Base-by-base conservation (phyloP, 1,284 basidiomycete genomes). In the Rhodotorula sp. region DNA sequence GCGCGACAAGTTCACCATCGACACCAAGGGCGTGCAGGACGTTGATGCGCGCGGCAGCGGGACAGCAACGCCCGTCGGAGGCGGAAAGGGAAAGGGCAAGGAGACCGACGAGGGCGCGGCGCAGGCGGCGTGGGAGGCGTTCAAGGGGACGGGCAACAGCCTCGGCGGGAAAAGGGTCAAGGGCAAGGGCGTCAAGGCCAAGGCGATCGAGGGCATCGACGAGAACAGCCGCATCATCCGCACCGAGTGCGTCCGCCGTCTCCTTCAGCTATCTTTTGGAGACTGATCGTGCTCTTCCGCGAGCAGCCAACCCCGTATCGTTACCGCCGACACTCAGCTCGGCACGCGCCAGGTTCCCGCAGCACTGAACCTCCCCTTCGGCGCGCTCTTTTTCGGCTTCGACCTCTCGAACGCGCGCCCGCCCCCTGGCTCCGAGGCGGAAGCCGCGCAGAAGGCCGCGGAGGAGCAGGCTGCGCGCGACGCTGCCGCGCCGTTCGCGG, bases 1-100 rank as follows among this genome's bases (percentile, higher is more conserved):
- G 96, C 95, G 96, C 0, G 91, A 91, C 64, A 98, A 97, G 83
- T 87, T 98, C 67, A 94, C 94, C 81, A 98, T 99, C 73, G 94
- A 99, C 80, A 83, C 81, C 22, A 78, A 78, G 13, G 80, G 81
- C 17, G 82, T 81, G 34, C 83, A 81, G 29, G 81, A 81, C 4
- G 77, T 79, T 7, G 73, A 78, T 58, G 76, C 76, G 32, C 59
- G 73, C 37, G 78, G 74, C 41, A 79, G 77, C 41, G 79, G 76
- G 17, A 75, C 74, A n/a, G 66, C 61, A 27, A 79, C 79, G 39
- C 78, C 76, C 19, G 71, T 66, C 12, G 50, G 37, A 5, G 67
- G 64, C 46, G 66, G 54, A 19, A 72, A 72, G 60, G 70, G 71
- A 25, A 72, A 69, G 50, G 67, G 61, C 44, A 66, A 29, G 25